phyloP scores from a whole-genome alignment of 345 rosid species.

The Aethionema arabicum region DNA sequence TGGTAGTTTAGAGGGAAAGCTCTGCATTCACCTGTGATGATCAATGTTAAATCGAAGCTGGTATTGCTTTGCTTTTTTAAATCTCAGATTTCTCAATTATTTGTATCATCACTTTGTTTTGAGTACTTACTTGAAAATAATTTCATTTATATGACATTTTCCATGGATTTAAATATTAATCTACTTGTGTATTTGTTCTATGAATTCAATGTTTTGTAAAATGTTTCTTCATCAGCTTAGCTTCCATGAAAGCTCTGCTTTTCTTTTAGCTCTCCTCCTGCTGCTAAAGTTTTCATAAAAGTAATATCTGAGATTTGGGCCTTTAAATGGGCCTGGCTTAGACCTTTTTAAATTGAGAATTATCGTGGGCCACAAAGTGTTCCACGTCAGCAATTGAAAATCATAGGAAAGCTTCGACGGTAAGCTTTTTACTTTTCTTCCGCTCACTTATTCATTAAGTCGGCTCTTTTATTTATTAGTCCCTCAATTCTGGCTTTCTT shows the following conservation, averaged over 20 bases:
- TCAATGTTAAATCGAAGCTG: slow-evolving; percentile 18
- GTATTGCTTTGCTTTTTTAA: slow-evolving; percentile 10
- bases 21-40: slow-evolving; percentile 20
- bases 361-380: not conserved
- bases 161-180: not conserved
- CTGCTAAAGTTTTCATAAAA: too few species aligned
- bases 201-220: too few species aligned
- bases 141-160: slow-evolving; percentile 15
- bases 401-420: not conserved
- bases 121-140: slow-evolving; percentile 9
- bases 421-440: slow-evolving; percentile 6
- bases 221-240: too few species aligned
- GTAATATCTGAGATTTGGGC: too few species aligned
- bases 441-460: not conserved
- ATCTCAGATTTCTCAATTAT: slow-evolving; percentile 21
- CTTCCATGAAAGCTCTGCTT: too few species aligned
- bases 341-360: not conserved
- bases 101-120: slow-evolving; percentile 15
- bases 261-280: too few species aligned
- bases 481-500: not conserved
- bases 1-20: slow-evolving; percentile 20
- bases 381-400: slow-evolving; percentile 12
- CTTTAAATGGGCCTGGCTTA: too few species aligned
- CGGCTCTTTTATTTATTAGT: not conserved
- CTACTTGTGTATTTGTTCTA: too few species aligned